phyloP scores from a whole-genome alignment of 2,329 filamentous ascomycete genomes.

The Aspergillus proliferans region DNA sequence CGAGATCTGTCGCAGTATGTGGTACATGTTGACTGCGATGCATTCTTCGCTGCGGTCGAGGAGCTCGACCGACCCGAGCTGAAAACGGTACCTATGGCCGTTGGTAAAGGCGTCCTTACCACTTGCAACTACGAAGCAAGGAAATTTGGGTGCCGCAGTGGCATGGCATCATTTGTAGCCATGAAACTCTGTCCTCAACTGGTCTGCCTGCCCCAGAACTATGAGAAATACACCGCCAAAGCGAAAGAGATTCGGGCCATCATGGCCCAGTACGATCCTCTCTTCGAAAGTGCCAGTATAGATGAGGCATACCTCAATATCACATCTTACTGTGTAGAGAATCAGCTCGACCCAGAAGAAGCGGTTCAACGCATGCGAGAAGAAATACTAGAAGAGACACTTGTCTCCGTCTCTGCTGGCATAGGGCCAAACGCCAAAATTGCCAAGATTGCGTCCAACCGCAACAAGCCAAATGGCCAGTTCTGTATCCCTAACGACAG shows the following conservation, averaged over 20 bases:
- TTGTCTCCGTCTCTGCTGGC: constrained; percentile 86
- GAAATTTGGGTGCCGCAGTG: constrained; percentile 83
- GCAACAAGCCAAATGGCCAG: constrained; percentile 95
- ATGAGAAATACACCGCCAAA: constrained; percentile 85
- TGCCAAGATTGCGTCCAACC: constrained; percentile 91
- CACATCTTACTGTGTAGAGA: constrained; percentile 71
- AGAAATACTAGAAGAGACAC: constrained; percentile 68
- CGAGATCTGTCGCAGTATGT: constrained; percentile 79
- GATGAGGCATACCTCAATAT: constrained; percentile 97
- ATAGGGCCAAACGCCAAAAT: constrained; percentile 90
- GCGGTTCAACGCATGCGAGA: constrained; percentile 70
- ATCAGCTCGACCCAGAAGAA: constrained; percentile 63
- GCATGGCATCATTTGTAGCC: constrained; percentile 94
- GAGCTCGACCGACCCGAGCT: constrained; percentile 77
- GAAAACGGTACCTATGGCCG: constrained; percentile 80
- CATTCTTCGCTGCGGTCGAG: constrained; percentile 94
- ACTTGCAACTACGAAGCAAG: constrained; percentile 85
- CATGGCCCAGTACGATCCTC: constrained; percentile 77
- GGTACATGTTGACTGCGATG: constrained; percentile 93
- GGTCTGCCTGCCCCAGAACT: constrained; percentile 75
- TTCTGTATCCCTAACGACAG: constrained; percentile 69
- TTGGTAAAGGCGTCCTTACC: constrained; percentile 66
- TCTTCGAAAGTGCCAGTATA: constrained; percentile 89
- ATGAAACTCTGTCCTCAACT: constrained; percentile 87
- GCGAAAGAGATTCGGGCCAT: constrained; percentile 80